Base-by-base conservation (phyloP, 2,329 filamentous ascomycete genomes). In the Ilyonectria mors-panacis region DNA sequence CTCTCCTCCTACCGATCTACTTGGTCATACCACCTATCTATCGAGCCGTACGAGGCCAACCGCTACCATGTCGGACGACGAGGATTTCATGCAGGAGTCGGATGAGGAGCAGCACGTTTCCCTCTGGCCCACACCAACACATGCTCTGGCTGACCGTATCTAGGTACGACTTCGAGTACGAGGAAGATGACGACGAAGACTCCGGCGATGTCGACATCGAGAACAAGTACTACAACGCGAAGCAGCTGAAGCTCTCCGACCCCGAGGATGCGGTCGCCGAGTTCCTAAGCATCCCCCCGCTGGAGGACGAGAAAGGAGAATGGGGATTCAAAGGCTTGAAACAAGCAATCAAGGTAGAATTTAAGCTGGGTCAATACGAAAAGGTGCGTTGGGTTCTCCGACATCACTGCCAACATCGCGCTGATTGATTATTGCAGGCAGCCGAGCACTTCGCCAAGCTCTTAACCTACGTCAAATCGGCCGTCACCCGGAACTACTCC, bases 161-260 rank as follows among this genome's bases (percentile, higher is more conserved):
- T 60, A 84, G 83, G 89, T 98, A 98, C 79, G 96, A 98, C 83
- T 98, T 98, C 80, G 95, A 98, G 78, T 98, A 98, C 82, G 95
- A 98, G 79, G 96, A 91, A 66, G 94, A 94, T 72, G 94, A 97
- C 63, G 94, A 96, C 55, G 93, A 97, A 48, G 92, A 97, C 65
- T 90, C 89, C 35, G 94, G 92, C 65, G 94, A 98, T 79, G 93
- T 98, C 75, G 94, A 95, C 73, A 97, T 98, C 80, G 96, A 99
- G 81, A 99, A 99, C 86, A 98, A 97, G 84, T 99, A 99, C 86
- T 99, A 98, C 87, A 98, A 98, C 82, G 96, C 96, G 48, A 99
- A 99, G 83, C 95, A 98, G 84, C 91, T 97, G 79, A 99, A 98
- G 85, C 86, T 87, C 48, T 91, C 92, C 69, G 94, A 95, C 65